Evolutionary conservation across 805 yeast species (phyloP).

Genomic region (Yamadazyma phyllophila): DNA sequence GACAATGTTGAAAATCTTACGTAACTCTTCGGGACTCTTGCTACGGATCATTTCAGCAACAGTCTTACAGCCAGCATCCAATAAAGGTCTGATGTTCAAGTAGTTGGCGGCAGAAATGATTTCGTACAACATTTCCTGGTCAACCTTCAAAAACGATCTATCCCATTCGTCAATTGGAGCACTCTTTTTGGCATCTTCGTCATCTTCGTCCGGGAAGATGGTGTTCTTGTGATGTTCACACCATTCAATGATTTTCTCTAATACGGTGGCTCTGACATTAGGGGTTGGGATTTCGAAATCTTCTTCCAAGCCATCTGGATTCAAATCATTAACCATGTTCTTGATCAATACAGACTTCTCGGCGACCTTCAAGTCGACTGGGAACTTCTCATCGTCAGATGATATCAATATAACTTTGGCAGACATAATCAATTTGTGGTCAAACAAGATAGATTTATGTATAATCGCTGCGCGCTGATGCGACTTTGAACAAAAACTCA

Average conservation of each 20-base stretch:
- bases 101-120: constrained; percentile 76
- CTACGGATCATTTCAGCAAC: constrained; percentile 83
- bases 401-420: constrained; percentile 58
- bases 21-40: constrained; percentile 73
- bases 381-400: constrained; percentile 75
- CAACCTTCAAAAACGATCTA: constrained; percentile 86
- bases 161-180: constrained; percentile 96
- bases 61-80: constrained; percentile 75
- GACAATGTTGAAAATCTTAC: constrained; percentile 74
- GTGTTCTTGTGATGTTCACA: constrained; percentile 89
- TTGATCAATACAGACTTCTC: constrained; percentile 81
- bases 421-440: constrained; percentile 7
- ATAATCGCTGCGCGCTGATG: not conserved
- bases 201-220: constrained; percentile 70
- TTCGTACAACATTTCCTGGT: constrained; percentile 83
- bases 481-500: not conserved
- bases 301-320: constrained; percentile 59
- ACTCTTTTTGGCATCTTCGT: constrained; percentile 76
- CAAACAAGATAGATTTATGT: not conserved
- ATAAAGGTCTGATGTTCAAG: constrained; percentile 67
- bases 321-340: constrained; percentile 76
- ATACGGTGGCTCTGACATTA: constrained; percentile 80
- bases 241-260: constrained; percentile 89
- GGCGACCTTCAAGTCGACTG: constrained; percentile 76
- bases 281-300: constrained; percentile 85